phyloP scores from a whole-genome alignment of 371 early-diverging fungal species.

The Lichtheimia corymbifera region DNA sequence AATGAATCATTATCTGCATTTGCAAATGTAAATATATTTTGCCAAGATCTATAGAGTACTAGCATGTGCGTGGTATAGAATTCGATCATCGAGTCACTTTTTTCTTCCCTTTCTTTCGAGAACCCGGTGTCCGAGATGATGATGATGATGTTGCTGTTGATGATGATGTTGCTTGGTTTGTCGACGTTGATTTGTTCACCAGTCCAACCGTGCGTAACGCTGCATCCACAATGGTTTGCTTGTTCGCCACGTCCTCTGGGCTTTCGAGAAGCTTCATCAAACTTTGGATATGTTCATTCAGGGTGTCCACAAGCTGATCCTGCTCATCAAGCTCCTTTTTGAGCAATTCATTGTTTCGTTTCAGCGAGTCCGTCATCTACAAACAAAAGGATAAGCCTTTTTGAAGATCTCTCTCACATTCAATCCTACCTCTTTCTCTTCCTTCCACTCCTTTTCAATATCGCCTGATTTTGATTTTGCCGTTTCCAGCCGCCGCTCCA shows the following conservation, averaged over 20 bases:
- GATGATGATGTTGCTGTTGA: background rate
- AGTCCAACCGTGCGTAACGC: too few relatives aligned
- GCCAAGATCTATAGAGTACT: background rate
- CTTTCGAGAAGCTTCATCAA: constrained; percentile 39
- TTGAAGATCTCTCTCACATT: constrained; percentile 17
- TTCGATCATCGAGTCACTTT: background rate
- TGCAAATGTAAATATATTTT: background rate
- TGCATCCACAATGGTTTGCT: background rate
- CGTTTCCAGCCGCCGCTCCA: constrained; percentile 20
- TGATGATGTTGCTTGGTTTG: background rate
- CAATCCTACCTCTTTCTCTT: constrained; percentile 29
- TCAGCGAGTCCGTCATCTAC: constrained; percentile 9
- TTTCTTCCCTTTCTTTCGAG: constrained; percentile 1
- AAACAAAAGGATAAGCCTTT: background rate
- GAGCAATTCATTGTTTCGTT: constrained; percentile 21
- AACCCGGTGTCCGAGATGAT: background rate
- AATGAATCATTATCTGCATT: background rate
- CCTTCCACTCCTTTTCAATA: constrained; percentile 15
- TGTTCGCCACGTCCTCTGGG: background rate
- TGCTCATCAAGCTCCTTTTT: constrained; percentile 17
- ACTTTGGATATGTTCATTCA: constrained; percentile 38
- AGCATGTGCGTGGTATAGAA: background rate
- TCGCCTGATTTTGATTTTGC: constrained; percentile 26
- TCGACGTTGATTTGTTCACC: background rate
- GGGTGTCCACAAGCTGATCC: constrained; percentile 25